Base-by-base conservation (phyloP, 2,329 filamentous ascomycete species). In the Aureobasidium sp. region DNA sequence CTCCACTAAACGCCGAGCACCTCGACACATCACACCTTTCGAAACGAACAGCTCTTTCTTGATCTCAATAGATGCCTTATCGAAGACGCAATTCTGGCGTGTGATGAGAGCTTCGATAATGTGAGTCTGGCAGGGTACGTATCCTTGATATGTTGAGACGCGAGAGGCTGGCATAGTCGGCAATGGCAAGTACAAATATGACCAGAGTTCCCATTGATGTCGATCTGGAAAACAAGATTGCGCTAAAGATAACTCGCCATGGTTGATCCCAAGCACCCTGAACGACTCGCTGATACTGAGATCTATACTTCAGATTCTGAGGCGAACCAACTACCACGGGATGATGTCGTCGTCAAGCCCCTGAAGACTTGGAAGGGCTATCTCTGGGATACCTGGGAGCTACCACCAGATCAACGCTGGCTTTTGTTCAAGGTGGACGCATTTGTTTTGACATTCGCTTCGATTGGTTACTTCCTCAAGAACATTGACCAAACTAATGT, bases 401-500 rank as follows among this genome's bases (percentile, higher is more conserved):
- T 58, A 10, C 54, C 54, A 10, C 54, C 54, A 29, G 42, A 58
- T 29, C 41, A 60, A 25, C 57, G 57, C 9, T 49, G 47, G 57
- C 57, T 60, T 25, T 10, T 60, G 8, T 51, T 49, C 44, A 60
- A 60, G 29, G 44, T 60, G 14, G 57, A 60, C n/a, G 44, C 47
- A 14, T 60, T 49, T n/a, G 57, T 60, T 3, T 34, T 60, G 9
- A 60, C 57, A 10, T 60, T 60, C 29, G 44, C 44, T 6, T 60
- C 44, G 13, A 7, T 60, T 21, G 49, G 47, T 5, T 61, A 51
- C 57, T 63, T 66, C 42, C 51, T 64, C 54, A 67, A 65, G 59
- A 60, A 65, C 30, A 68, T 75, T 7, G 74, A 77, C 60, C 69
- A 74, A 25, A 73, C 72, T 13, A 77, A 77, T 54, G 68, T 77